These are phyloP conservation scores for Suillus variegatus DNA, from an alignment of 768 basidiomycete species.

Conservation along the genomic window DNA sequence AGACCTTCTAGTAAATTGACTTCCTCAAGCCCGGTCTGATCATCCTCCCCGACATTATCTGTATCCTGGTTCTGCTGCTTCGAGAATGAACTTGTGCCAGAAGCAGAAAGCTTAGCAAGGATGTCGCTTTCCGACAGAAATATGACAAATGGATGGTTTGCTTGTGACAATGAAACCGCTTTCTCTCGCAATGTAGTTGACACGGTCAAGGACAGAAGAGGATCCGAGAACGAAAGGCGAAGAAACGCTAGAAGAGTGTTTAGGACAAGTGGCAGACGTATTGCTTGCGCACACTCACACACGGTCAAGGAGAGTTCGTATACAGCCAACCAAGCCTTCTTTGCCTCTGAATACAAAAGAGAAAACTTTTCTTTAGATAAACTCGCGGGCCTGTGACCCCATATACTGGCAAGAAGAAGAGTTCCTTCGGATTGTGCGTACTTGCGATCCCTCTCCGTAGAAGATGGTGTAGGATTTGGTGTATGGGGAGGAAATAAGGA, in stretches of 20 bases:
- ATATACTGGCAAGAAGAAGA: conserved; percentile 65
- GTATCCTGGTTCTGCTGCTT: conserved; percentile 9
- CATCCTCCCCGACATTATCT: conserved; percentile 37
- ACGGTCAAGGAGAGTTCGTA: conserved; percentile 79
- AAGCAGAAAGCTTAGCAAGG: conserved; percentile 16
- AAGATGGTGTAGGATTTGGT: conserved; percentile 80
- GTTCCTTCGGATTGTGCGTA: conserved; percentile 83
- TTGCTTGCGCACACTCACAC: conserved; percentile 50
- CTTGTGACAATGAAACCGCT: conserved; percentile 50
- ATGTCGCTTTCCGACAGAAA: conserved; percentile 23
- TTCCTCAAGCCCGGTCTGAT: conserved; percentile 59
- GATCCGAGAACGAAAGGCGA: conserved; percentile 66
- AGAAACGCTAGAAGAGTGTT: conserved; percentile 60
- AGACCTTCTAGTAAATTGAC: conserved; percentile 70
- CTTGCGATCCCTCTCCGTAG: conserved; percentile 68
- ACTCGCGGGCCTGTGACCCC: conserved; percentile 61
- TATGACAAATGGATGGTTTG: conserved; percentile 33
- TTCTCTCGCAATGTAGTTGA: conserved; percentile 89
- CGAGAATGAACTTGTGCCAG: background rate
- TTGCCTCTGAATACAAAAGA: conserved; percentile 63
- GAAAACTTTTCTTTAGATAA: conserved; percentile 58
- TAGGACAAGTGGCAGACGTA: background rate
- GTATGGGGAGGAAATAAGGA: conserved; percentile 82
- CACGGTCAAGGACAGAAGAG: conserved; percentile 80
- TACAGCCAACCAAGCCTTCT: conserved; percentile 73